Evolutionary conservation across 768 basidiomycete species (phyloP).

Genomic region (Mycena filopes): DNA sequence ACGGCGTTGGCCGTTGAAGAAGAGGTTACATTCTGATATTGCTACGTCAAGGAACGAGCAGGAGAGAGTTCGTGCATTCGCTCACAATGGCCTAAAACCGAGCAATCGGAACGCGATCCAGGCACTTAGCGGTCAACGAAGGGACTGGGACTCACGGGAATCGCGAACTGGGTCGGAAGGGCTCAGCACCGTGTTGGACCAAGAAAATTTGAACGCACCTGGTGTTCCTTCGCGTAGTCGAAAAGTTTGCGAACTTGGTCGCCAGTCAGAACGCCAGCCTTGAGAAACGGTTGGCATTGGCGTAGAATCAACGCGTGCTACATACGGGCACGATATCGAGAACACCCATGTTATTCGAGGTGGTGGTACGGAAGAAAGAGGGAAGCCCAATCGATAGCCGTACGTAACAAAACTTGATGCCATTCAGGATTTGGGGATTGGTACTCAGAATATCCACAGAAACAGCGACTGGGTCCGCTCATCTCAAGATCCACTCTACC

Average conservation of each 20-base stretch:
- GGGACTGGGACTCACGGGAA: conserved; percentile 69
- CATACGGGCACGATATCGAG: conserved; percentile 88
- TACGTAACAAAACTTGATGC: conserved; percentile 2
- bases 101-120: conserved; percentile 14
- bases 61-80: conserved; percentile 36
- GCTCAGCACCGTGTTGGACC: conserved; percentile 16
- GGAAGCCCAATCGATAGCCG: conserved; percentile 19
- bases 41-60: conserved; percentile 17
- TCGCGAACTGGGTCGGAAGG: conserved; percentile 69
- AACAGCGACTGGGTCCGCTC: too few species aligned
- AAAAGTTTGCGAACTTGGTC: conserved; percentile 95
- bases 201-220: conserved; percentile 61
- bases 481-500: too few species aligned
- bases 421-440: too few species aligned
- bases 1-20: conserved; percentile 95
- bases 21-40: conserved; percentile 89
- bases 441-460: too few species aligned
- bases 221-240: conserved; percentile 89
- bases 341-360: conserved; percentile 67
- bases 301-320: conserved; percentile 26
- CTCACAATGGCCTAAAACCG: conserved; percentile 77
- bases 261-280: conserved; percentile 97
- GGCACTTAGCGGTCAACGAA: not conserved
- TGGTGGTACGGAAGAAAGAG: conserved; percentile 25
- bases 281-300: conserved; percentile 16